These are phyloP conservation scores for Stemphylium vesicarium DNA, from an alignment of 2,329 filamentous ascomycete genomes.

Conservation along the genomic window DNA sequence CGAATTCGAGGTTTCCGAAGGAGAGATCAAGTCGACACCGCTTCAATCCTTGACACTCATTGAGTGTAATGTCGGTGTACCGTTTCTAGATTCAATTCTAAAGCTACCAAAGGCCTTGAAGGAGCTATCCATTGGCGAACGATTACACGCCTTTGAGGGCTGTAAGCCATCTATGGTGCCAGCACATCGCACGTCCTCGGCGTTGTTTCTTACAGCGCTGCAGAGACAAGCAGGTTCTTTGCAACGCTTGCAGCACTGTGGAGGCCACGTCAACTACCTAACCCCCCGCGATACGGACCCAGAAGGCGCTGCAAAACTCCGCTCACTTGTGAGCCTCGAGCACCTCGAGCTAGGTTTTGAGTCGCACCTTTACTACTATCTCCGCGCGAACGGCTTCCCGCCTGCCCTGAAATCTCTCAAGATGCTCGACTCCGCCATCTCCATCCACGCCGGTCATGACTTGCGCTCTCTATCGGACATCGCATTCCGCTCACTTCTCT, in stretches of 20 bases:
- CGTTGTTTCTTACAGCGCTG: conserved; percentile 37
- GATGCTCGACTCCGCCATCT: conserved; percentile 34
- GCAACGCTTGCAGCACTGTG: conserved; percentile 35
- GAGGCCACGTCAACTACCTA: conserved; percentile 25
- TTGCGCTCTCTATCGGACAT: conserved; percentile 22
- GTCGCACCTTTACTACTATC: conserved; percentile 34
- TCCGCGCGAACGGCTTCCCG: conserved; percentile 33
- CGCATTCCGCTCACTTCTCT: conserved; percentile 21
- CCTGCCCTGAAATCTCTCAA: conserved; percentile 34
- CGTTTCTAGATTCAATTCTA: conserved; percentile 37
- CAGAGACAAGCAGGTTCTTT: conserved; percentile 42
- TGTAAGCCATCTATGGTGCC: conserved; percentile 26
- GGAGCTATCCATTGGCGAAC: conserved; percentile 42
- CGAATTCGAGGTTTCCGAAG: conserved; percentile 16
- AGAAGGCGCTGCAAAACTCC: conserved; percentile 26
- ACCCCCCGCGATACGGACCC: conserved; percentile 19
- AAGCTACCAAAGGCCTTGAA: conserved; percentile 41
- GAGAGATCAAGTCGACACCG: conserved; percentile 35
- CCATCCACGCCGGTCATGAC: conserved; percentile 24
- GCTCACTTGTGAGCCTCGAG: conserved; percentile 32
- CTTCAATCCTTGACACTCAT: conserved; percentile 43
- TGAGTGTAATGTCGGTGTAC: conserved; percentile 45
- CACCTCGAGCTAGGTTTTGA: conserved; percentile 39
- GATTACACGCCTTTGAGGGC: conserved; percentile 36
- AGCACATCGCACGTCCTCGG: conserved; percentile 28